These are phyloP conservation scores for Colletotrichum sidae DNA, from an alignment of 2,329 filamentous ascomycete species.

Conservation along the genomic window DNA sequence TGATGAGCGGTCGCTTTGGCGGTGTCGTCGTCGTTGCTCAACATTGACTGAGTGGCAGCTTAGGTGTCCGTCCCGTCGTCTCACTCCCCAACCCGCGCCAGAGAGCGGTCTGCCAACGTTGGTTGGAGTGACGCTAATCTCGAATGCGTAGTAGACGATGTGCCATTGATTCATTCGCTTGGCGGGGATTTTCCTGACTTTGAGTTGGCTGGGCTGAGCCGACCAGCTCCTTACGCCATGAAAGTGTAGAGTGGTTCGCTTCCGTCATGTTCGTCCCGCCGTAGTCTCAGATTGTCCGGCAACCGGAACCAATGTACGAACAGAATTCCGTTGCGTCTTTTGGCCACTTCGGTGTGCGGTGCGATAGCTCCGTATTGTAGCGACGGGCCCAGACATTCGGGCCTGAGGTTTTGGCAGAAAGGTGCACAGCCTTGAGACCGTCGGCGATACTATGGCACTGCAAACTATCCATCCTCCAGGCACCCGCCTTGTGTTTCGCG, in stretches of 20 bases:
- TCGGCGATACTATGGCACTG: no score
- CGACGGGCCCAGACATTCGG: no score
- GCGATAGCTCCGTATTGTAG: no score
- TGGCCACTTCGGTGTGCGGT: no score
- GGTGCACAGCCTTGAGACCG: no score
- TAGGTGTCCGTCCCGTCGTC: no score
- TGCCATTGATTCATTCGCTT: conserved; percentile 10
- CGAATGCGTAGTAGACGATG: background rate
- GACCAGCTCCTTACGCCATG: background rate
- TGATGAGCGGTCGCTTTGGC: background rate
- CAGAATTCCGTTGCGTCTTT: background rate
- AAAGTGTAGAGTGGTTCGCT: conserved; percentile 8
- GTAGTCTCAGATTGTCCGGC: conserved; percentile 21
- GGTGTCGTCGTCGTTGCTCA: no score
- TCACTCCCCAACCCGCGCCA: conserved; percentile 2
- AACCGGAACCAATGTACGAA: conserved; percentile 1
- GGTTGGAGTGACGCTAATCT: conserved; percentile 16
- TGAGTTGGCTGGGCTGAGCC: conserved; percentile 14
- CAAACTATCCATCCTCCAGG: no score
- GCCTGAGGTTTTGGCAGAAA: no score
- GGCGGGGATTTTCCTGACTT: conserved; percentile 1
- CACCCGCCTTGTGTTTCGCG: no score
- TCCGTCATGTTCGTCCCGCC: conserved; percentile 3
- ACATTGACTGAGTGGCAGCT: no score
- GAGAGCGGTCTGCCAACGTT: conserved; percentile 21